phyloP scores from a whole-genome alignment of 768 basidiomycete species.

The Russula sp. region DNA sequence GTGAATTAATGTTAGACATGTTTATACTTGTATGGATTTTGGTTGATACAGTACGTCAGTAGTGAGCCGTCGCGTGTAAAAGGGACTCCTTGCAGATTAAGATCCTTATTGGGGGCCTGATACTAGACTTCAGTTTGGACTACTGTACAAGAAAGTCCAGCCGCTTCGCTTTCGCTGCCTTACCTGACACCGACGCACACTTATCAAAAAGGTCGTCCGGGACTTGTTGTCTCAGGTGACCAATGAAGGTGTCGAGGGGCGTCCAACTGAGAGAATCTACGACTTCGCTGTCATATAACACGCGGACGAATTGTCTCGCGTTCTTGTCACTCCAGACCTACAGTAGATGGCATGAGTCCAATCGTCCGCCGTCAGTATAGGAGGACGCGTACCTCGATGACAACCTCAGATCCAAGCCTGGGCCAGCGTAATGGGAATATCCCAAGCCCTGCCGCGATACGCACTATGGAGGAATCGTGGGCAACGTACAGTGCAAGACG shows the following conservation, averaged over 20 bases:
- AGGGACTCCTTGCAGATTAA: no score
- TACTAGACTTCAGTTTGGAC: background rate
- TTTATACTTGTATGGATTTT: no score
- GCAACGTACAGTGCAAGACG: slow-evolving; percentile 45
- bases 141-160: background rate
- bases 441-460: slow-evolving; percentile 40
- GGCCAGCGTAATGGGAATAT: slow-evolving; percentile 43
- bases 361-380: background rate
- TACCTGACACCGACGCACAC: slow-evolving; percentile 19
- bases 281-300: slow-evolving; percentile 45
- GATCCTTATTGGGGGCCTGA: no score
- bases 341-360: background rate
- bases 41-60: no score
- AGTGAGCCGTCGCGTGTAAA: no score
- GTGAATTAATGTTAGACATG: no score
- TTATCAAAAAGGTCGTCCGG: slow-evolving; percentile 36
- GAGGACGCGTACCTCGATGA: slow-evolving; percentile 41
- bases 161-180: background rate
- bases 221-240: slow-evolving; percentile 36
- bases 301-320: slow-evolving; percentile 39
- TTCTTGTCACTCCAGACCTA: slow-evolving; percentile 41
- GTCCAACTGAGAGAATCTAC: slow-evolving; percentile 41
- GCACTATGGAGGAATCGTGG: slow-evolving; percentile 46
- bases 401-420: slow-evolving; percentile 45
- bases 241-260: slow-evolving; percentile 38